These are phyloP conservation scores for Tieghemiomyces parasiticus DNA, from an alignment of 192 early-diverging fungal species.

Conservation along the genomic window DNA sequence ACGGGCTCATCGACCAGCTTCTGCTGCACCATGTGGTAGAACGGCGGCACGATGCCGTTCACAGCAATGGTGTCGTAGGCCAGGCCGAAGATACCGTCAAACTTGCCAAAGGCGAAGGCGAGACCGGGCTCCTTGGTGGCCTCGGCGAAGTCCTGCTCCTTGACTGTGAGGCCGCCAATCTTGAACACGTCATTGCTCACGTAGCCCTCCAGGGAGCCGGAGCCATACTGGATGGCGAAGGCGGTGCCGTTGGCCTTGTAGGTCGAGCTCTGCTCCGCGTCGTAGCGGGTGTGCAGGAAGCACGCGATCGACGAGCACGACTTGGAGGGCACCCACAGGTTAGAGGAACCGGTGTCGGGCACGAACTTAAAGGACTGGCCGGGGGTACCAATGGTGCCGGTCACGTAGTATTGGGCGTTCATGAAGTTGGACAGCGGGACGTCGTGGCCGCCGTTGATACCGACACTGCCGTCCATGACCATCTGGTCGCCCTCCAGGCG, in stretches of 20 bases:
- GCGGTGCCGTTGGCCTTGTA: slow-evolving; percentile 82
- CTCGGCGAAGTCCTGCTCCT: slow-evolving; percentile 84
- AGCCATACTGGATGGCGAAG: slow-evolving; percentile 91
- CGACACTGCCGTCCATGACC: slow-evolving; percentile 30
- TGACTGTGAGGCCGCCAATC: slow-evolving; percentile 57
- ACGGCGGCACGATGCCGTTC: slow-evolving; percentile 75
- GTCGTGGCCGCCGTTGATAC: slow-evolving; percentile 41
- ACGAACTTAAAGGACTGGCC: slow-evolving; percentile 83
- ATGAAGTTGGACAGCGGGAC: slow-evolving; percentile 80
- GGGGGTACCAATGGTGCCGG: slow-evolving; percentile 74
- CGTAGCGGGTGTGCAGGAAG: slow-evolving; percentile 80
- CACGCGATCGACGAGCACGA: slow-evolving; percentile 92
- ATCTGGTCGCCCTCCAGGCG: slow-evolving; percentile 20
- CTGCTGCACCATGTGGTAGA: slow-evolving; percentile 82
- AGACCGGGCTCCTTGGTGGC: slow-evolving; percentile 90
- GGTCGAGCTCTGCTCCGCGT: slow-evolving; percentile 62
- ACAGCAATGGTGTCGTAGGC: slow-evolving; percentile 87
- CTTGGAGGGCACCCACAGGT: slow-evolving; percentile 93
- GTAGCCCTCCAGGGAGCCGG: slow-evolving; percentile 86
- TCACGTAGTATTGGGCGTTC: slow-evolving; percentile 96
- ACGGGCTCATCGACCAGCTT: slow-evolving; percentile 70
- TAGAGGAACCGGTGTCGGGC: slow-evolving; percentile 89
- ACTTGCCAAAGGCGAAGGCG: slow-evolving; percentile 85
- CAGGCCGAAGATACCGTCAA: slow-evolving; percentile 93
- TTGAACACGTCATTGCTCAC: slow-evolving; percentile 66